Percentiles rank a stretch among this genome's conserved stretches.
Conservation (phyloP, 495 filamentous ascomycete genomes). For the Hyaloscypha hepaticicola region DNA sequence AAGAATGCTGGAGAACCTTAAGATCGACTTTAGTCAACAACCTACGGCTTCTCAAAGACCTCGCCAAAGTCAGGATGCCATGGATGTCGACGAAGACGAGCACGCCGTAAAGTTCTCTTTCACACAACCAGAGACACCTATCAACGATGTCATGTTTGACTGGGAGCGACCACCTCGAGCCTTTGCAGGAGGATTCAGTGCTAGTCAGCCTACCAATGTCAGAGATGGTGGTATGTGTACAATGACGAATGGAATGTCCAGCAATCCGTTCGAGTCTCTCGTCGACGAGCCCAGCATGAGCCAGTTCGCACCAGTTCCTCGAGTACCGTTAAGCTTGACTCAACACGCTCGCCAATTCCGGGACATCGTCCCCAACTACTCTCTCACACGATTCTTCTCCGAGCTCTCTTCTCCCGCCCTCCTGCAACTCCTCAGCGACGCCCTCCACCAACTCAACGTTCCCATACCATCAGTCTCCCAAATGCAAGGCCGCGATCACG, state of each 20-base stretch:
- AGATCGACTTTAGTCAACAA: slow-evolving; percentile 80
- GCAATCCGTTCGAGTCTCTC: slow-evolving; percentile 56
- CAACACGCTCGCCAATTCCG: slow-evolving; percentile 84
- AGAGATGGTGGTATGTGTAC: slow-evolving; percentile 19
- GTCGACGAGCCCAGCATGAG: slow-evolving; percentile 88
- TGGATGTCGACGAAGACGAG: slow-evolving; percentile 54
- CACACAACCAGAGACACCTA: slow-evolving; percentile 71
- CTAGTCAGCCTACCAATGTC: slow-evolving; percentile 46
- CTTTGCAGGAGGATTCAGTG: slow-evolving; percentile 23
- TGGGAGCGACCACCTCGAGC: slow-evolving; percentile 44
- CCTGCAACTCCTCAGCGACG: slow-evolving; percentile 74
- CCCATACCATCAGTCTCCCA: slow-evolving; percentile 56
- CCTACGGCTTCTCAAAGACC: slow-evolving; percentile 49
- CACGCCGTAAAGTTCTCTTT: slow-evolving; percentile 49
- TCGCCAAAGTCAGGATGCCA: slow-evolving; percentile 42
- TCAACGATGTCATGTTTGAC: slow-evolving; percentile 53
- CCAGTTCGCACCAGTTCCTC: slow-evolving; percentile 82
- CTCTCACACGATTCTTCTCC: slow-evolving; percentile 90
- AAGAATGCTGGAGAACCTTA: slow-evolving; percentile 88
- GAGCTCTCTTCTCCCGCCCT: slow-evolving; percentile 74
- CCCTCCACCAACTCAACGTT: slow-evolving; percentile 79
- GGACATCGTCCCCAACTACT: slow-evolving; percentile 78
- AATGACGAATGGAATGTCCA: slow-evolving; percentile 18
- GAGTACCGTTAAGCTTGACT: slow-evolving; percentile 76
- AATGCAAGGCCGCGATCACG: slow-evolving; percentile 41